Conservation (phyloP, 2,329 filamentous ascomycete genomes). For the Verticillium tricorpus region DNA sequence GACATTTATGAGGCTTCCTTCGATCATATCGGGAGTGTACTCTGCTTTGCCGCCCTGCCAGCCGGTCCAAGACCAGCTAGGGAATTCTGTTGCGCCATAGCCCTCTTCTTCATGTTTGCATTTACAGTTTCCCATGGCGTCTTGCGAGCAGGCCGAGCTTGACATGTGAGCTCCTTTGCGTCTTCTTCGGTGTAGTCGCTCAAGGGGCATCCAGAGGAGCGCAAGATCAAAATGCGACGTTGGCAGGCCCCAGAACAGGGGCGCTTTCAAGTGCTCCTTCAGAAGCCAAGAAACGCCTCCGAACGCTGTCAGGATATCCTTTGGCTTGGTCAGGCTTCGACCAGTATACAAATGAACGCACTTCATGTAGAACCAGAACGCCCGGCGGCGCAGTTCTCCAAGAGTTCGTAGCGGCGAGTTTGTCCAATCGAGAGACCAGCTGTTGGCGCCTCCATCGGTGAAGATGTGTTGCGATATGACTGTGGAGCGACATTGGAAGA, state of each 20-base stretch:
- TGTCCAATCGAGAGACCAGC: constrained; percentile 23
- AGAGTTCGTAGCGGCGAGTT: constrained; percentile 22
- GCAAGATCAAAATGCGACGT: constrained; percentile 28
- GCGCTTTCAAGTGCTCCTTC: constrained; percentile 15
- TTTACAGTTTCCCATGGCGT: not conserved
- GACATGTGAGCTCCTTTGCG: no score
- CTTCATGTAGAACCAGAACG: constrained; percentile 24
- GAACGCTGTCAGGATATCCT: constrained; percentile 28
- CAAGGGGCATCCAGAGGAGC: constrained; percentile 23
- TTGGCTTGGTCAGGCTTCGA: constrained; percentile 17
- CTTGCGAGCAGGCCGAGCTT: not conserved
- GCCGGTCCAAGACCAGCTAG: constrained; percentile 30
- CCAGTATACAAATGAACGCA: constrained; percentile 23
- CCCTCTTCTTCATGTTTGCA: not conserved
- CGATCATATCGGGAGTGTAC: constrained; percentile 16
- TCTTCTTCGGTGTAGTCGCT: not conserved
- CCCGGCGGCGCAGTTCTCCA: constrained; percentile 16
- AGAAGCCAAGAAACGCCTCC: constrained; percentile 23
- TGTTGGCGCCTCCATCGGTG: no score
- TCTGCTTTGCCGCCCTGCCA: constrained; percentile 19
- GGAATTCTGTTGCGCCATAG: constrained; percentile 15
- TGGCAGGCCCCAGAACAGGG: constrained; percentile 24
- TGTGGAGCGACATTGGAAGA: constrained; percentile 20
- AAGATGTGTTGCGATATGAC: not conserved
- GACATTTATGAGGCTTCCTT: constrained; percentile 20